Evolutionary conservation across 2,329 filamentous ascomycete genomes (phyloP).

Genomic region (Ophiocordyceps camponoti-saundersi): DNA sequence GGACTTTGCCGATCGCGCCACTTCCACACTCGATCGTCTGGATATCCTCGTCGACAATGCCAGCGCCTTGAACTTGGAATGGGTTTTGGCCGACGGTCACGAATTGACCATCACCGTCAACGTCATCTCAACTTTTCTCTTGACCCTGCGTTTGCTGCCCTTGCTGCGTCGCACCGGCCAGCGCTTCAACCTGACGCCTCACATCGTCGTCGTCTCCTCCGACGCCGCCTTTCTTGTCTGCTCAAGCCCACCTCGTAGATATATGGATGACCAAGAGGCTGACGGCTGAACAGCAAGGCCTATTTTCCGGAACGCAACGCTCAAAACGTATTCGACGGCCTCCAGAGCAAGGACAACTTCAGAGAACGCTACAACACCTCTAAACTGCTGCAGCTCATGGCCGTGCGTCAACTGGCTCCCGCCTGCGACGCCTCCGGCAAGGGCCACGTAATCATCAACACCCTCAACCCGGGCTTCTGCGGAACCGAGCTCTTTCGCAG

Average conservation of each 20-base stretch:
- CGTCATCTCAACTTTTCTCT: conserved; percentile 26
- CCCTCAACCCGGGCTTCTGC: conserved; percentile 23
- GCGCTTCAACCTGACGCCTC: conserved; percentile 15
- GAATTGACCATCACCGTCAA: conserved; percentile 28
- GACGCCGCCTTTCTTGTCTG: conserved; percentile 10
- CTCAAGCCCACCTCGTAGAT: not conserved
- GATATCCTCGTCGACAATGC: conserved; percentile 27
- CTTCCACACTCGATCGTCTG: conserved; percentile 16
- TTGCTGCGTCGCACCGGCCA: conserved; percentile 18
- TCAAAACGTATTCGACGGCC: conserved; percentile 14
- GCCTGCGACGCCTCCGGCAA: conserved; percentile 12
- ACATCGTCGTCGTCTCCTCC: conserved; percentile 21
- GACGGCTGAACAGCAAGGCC: conserved; percentile 9
- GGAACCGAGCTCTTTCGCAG: conserved; percentile 19
- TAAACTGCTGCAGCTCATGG: conserved; percentile 15
- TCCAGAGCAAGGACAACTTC: conserved; percentile 9
- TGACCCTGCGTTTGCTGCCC: conserved; percentile 25
- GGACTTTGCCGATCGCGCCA: conserved; percentile 16
- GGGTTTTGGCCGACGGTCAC: conserved; percentile 17
- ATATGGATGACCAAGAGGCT: not conserved
- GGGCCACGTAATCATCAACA: conserved; percentile 19
- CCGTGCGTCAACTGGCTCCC: conserved; percentile 15
- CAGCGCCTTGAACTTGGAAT: conserved; percentile 5
- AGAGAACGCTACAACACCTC: conserved; percentile 11
- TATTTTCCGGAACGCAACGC: conserved; percentile 15